phyloP scores from a whole-genome alignment of 164 flowering plant species.

The Tetracentron sinense region DNA sequence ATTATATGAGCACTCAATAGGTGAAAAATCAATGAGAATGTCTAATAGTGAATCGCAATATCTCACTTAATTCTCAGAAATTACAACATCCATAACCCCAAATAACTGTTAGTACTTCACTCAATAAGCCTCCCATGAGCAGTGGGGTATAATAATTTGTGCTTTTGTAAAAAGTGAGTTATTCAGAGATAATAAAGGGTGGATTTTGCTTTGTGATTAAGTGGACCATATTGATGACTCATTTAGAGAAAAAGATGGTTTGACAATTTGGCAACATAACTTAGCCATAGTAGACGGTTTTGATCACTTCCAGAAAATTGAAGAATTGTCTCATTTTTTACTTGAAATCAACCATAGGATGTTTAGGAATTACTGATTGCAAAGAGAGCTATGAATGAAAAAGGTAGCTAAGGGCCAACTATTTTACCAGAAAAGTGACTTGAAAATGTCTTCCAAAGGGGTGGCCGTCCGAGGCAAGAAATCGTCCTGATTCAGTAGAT shows the following conservation, averaged over 20 bases:
- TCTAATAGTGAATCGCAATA: background rate
- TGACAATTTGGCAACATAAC: background rate
- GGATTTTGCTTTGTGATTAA: background rate
- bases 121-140: too few relatives aligned
- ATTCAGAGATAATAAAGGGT: background rate
- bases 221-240: background rate
- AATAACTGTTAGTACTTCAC: too few relatives aligned
- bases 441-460: slow-evolving; percentile 82
- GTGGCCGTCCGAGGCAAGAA: slow-evolving; percentile 94
- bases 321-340: background rate
- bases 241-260: background rate
- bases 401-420: slow-evolving; percentile 27
- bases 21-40: background rate
- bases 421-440: slow-evolving; percentile 91
- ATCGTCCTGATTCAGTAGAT: slow-evolving; percentile 70
- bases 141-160: too few relatives aligned
- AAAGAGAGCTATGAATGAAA: background rate
- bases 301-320: background rate
- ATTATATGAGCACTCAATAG: background rate
- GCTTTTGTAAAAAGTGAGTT: background rate
- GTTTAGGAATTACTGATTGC: background rate
- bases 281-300: background rate
- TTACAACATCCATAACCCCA: too few relatives aligned
- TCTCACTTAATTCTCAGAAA: background rate
- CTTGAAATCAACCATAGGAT: background rate